These are phyloP conservation scores for Paxillus ammoniavirescens DNA, from an alignment of 768 basidiomycete species.

Conservation along the genomic window DNA sequence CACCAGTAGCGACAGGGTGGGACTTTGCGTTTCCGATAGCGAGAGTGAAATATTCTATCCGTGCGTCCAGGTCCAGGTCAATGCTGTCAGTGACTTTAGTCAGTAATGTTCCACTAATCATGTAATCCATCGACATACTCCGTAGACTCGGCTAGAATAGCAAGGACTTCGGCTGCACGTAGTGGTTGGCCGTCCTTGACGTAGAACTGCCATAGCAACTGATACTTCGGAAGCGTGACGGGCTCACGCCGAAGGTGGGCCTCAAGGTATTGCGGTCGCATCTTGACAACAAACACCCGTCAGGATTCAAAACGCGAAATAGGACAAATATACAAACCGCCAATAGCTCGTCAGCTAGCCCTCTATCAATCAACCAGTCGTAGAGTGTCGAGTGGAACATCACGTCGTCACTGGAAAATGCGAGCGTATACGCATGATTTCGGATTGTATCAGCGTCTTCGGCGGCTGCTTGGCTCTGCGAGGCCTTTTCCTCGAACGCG, in stretches of 20 bases:
- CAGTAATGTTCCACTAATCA: background rate
- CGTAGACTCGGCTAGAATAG: slow-evolving; percentile 77
- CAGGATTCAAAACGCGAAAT: slow-evolving; percentile 6
- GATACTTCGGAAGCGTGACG: slow-evolving; percentile 73
- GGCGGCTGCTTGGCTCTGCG: slow-evolving; percentile 27
- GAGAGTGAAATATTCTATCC: slow-evolving; percentile 90
- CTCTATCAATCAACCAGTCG: slow-evolving; percentile 84
- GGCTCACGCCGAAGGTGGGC: slow-evolving; percentile 84
- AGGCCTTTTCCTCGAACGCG: slow-evolving; percentile 70
- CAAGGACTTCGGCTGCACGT: slow-evolving; percentile 85
- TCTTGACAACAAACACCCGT: slow-evolving; percentile 41
- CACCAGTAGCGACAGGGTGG: slow-evolving; percentile 75
- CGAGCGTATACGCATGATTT: slow-evolving; percentile 81
- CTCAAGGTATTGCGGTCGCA: slow-evolving; percentile 86
- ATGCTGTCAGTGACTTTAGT: slow-evolving; percentile 43
- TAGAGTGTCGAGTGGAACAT: slow-evolving; percentile 94
- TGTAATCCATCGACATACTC: slow-evolving; percentile 48
- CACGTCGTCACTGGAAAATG: slow-evolving; percentile 82
- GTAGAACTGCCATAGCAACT: slow-evolving; percentile 96
- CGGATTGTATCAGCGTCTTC: slow-evolving; percentile 72
- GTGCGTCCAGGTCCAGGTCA: slow-evolving; percentile 62
- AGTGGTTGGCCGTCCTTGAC: slow-evolving; percentile 87
- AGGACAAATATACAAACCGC: slow-evolving; percentile 56
- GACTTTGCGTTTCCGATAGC: slow-evolving; percentile 97
- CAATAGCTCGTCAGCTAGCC: slow-evolving; percentile 83